phyloP scores from a whole-genome alignment of 1,284 basidiomycete species.

The Leucoagaricus sp. region DNA sequence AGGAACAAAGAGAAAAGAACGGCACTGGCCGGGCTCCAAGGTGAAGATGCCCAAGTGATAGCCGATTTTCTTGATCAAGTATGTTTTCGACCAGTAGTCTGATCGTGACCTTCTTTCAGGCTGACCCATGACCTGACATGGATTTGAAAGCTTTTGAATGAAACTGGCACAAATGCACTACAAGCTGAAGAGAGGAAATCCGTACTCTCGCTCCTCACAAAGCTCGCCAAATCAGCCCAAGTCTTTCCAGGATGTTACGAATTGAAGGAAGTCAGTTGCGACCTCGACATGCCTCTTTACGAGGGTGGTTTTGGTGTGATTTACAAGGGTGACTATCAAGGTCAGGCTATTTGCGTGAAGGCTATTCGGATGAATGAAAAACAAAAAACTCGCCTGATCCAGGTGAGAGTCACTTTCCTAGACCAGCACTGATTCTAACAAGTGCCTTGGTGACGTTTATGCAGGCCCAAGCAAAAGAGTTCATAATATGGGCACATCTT shows the following conservation, averaged over 20 bases:
- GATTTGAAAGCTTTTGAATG: neutral
- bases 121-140: no score
- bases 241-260: neutral
- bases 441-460: neutral
- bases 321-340: constrained; percentile 21
- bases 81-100: neutral
- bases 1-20: neutral
- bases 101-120: neutral
- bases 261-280: neutral
- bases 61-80: constrained; percentile 1
- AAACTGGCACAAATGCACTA: neutral
- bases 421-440: no score
- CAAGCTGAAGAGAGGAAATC: neutral
- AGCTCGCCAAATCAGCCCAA: neutral
- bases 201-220: neutral
- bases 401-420: constrained; percentile 18
- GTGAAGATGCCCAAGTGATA: neutral
- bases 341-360: constrained; percentile 22
- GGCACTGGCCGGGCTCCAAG: neutral
- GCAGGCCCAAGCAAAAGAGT: constrained; percentile 8
- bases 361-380: constrained; percentile 19
- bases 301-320: constrained; percentile 23
- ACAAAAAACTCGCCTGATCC: constrained; percentile 7
- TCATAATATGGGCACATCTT: neutral
- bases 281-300: neutral